A percentile compares a stretch with the other conserved stretches of the same genome.
phyloP scores from a whole-genome alignment of 2,329 filamentous ascomycete genomes.

The Alternaria incomplexa region DNA sequence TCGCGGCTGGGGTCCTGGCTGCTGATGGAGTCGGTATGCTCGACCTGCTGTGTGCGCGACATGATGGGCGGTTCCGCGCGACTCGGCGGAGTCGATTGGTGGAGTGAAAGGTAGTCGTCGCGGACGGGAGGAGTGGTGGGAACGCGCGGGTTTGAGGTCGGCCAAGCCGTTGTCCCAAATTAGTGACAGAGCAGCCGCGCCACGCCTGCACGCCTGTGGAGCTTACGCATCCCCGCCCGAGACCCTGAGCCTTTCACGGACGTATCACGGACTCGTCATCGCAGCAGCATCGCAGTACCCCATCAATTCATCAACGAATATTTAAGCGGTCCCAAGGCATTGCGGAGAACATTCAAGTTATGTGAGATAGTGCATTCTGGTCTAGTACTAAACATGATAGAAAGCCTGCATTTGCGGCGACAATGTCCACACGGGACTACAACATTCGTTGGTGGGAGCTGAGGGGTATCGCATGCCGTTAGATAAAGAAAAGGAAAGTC shows the following conservation, averaged over 20 bases:
- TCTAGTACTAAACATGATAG: conserved; percentile 15
- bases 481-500: background rate
- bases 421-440: conserved; percentile 10
- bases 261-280: background rate
- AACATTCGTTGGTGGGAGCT: conserved; percentile 18
- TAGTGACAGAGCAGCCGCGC: conserved; percentile 31
- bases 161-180: conserved; percentile 29
- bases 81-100: conserved; percentile 34
- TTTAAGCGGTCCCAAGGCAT: background rate
- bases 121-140: conserved; percentile 14
- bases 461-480: conserved; percentile 19
- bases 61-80: conserved; percentile 44
- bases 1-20: conserved; percentile 51
- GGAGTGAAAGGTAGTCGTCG: conserved; percentile 20
- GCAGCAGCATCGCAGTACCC: background rate
- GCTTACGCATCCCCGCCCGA: conserved; percentile 23
- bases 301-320: background rate
- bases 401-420: conserved; percentile 15
- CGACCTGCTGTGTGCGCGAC: conserved; percentile 54
- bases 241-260: conserved; percentile 17
- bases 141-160: conserved; percentile 28
- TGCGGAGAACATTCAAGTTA: background rate
- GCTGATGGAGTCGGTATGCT: conserved; percentile 52
- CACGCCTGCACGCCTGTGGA: conserved; percentile 23
- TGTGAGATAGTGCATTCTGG: conserved; percentile 12